These are phyloP conservation scores for Zygnema circumcarinatum DNA, from an alignment of 139 green algal species.

Conservation along the genomic window DNA sequence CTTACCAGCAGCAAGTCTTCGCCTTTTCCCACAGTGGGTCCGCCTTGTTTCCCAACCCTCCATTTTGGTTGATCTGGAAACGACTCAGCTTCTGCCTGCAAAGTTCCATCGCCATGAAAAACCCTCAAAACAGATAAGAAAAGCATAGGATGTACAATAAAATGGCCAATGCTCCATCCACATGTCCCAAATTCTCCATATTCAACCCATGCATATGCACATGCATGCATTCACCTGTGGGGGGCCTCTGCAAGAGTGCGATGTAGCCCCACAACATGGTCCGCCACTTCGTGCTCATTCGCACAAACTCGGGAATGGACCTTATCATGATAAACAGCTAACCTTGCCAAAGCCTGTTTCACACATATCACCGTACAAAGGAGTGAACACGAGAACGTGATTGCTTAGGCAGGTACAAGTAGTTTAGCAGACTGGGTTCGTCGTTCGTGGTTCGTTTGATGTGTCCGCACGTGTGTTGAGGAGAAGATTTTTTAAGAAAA, in stretches of 20 bases:
- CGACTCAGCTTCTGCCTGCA: neutral
- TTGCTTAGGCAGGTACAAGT: no score
- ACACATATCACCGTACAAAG: neutral
- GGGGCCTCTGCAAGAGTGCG: constrained; percentile 8
- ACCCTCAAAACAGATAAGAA: no score
- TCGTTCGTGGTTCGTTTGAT: no score
- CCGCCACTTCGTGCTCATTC: neutral
- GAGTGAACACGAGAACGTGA: no score
- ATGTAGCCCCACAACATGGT: constrained; percentile 4
- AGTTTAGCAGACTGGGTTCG: no score
- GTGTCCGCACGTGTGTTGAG: no score
- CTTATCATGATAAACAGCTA: constrained; percentile 5
- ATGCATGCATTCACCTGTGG: neutral
- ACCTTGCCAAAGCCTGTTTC: constrained; percentile 14
- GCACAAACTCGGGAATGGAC: neutral
- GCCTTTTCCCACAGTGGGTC: neutral
- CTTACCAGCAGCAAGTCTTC: neutral
- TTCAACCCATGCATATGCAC: neutral
- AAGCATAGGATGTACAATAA: no score
- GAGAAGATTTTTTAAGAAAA: no score
- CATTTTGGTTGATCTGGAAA: constrained; percentile 17
- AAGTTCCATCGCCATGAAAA: no score
- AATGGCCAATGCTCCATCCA: neutral
- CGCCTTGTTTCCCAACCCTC: neutral
- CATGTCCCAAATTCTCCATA: neutral